phyloP scores from a whole-genome alignment of 1,139 yeast species.

The Blastobotrys serpentis region DNA sequence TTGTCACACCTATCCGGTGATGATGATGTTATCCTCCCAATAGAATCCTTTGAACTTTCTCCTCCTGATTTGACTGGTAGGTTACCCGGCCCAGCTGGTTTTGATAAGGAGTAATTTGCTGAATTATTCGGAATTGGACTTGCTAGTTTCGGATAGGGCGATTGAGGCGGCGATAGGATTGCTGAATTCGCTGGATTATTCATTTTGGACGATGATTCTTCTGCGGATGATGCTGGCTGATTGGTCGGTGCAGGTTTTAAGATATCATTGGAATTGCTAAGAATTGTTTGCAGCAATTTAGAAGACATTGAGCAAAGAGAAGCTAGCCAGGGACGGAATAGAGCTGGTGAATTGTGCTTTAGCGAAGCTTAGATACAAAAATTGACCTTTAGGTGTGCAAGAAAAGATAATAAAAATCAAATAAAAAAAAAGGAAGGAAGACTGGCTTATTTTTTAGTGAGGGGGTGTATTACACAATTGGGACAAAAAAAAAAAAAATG shows the following conservation, averaged over 20 bases:
- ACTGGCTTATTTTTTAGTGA: not conserved
- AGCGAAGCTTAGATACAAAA: not conserved
- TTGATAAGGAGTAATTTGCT: slow-evolving; percentile 1
- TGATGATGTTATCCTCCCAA: not conserved
- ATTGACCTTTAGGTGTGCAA: not conserved
- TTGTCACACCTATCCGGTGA: not conserved
- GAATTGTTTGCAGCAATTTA: slow-evolving; percentile 3
- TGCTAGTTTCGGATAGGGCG: slow-evolving; percentile 31
- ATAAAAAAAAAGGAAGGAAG: slow-evolving; percentile 13
- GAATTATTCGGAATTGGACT: not conserved
- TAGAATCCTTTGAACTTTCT: too few species aligned
- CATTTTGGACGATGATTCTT: slow-evolving; percentile 7
- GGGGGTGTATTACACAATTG: slow-evolving; percentile 2
- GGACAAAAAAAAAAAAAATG: slow-evolving; percentile 3
- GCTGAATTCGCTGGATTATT: slow-evolving; percentile 12
- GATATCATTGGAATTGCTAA: slow-evolving; percentile 12
- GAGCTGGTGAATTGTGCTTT: not conserved
- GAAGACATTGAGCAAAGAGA: slow-evolving; percentile 9
- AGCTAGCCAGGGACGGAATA: not conserved
- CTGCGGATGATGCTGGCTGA: not conserved
- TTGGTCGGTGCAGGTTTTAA: slow-evolving; percentile 1
- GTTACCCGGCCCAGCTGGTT: slow-evolving; percentile 2
- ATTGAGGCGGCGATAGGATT: slow-evolving; percentile 33
- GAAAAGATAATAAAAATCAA: slow-evolving; percentile 7
- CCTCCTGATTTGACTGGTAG: not conserved